Evolutionary conservation across 805 yeast genomes (phyloP).

Genomic region (Kluyveromyces aestuarii): DNA sequence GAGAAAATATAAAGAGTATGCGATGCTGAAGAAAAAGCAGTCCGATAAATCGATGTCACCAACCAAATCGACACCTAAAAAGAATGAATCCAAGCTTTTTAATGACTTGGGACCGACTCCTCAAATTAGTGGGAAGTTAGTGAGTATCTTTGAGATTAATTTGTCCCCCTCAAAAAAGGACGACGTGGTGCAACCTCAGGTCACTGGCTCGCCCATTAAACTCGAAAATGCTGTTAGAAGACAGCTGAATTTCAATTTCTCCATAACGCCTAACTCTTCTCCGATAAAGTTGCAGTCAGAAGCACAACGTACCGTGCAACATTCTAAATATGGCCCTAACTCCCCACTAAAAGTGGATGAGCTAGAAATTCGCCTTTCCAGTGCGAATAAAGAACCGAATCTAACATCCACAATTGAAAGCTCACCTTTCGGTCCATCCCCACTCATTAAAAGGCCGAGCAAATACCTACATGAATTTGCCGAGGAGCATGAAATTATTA

Average conservation of each 20-base stretch:
- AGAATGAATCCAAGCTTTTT: slow-evolving; percentile 6
- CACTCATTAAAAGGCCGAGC: slow-evolving; percentile 20
- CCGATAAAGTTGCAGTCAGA: slow-evolving; percentile 11
- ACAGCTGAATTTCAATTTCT: slow-evolving; percentile 13
- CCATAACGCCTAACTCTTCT: slow-evolving; percentile 14
- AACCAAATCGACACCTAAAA: slow-evolving; percentile 15
- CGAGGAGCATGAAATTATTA: slow-evolving; percentile 25
- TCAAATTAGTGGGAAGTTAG: slow-evolving; percentile 66
- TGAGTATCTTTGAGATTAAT: slow-evolving; percentile 59
- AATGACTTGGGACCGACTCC: slow-evolving; percentile 78
- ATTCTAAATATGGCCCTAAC: slow-evolving; percentile 21
- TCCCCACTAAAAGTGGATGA: slow-evolving; percentile 26
- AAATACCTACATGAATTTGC: slow-evolving; percentile 21
- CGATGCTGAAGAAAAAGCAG: slow-evolving; percentile 16
- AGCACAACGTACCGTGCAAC: background rate
- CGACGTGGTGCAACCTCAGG: background rate
- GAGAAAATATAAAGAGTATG: slow-evolving; percentile 28
- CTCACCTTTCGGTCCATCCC: slow-evolving; percentile 20
- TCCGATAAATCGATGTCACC: slow-evolving; percentile 2
- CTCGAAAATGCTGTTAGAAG: slow-evolving; percentile 10
- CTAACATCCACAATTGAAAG: slow-evolving; percentile 1
- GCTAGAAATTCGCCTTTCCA: slow-evolving; percentile 25
- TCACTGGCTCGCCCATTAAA: slow-evolving; percentile 3
- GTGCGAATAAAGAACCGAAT: slow-evolving; percentile 7
- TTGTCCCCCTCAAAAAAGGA: slow-evolving; percentile 18